These are phyloP conservation scores for Saccharum spontaneum DNA, from an alignment of 176 grass and related monocot species.

Conservation along the genomic window DNA sequence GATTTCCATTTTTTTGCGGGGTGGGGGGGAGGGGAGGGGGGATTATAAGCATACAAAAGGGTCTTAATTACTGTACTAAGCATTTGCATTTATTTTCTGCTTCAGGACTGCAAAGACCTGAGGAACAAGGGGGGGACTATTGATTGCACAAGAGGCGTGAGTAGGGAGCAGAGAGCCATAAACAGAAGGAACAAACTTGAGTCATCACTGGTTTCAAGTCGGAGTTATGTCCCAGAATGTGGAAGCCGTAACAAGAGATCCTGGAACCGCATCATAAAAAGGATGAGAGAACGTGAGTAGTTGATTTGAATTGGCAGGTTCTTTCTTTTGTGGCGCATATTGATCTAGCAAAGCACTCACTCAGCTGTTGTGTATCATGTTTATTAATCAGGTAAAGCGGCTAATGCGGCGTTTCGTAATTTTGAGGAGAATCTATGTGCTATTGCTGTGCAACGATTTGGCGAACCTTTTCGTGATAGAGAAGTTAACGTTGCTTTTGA, in stretches of 20 bases:
- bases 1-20: too few species aligned
- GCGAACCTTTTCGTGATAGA: too few species aligned
- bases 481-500: too few species aligned
- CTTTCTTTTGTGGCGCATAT: neutral
- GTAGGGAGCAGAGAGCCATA: neutral
- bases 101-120: slow-evolving; percentile 19
- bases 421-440: too few species aligned
- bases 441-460: too few species aligned
- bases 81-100: neutral
- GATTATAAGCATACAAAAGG: too few species aligned
- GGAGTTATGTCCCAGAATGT: neutral
- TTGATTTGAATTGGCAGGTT: neutral
- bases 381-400: neutral
- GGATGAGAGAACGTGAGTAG: neutral
- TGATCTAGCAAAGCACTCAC: slow-evolving; percentile 5
- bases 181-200: neutral
- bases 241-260: too few species aligned
- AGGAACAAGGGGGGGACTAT: neutral
- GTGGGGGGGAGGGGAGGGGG: too few species aligned
- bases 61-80: too few species aligned
- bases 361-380: neutral
- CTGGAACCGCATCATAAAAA: too few species aligned
- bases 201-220: neutral
- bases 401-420: neutral
- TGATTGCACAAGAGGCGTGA: neutral